Base-by-base conservation (phyloP, 2,329 filamentous ascomycete genomes). In the Sphaerulina vaccinii region DNA sequence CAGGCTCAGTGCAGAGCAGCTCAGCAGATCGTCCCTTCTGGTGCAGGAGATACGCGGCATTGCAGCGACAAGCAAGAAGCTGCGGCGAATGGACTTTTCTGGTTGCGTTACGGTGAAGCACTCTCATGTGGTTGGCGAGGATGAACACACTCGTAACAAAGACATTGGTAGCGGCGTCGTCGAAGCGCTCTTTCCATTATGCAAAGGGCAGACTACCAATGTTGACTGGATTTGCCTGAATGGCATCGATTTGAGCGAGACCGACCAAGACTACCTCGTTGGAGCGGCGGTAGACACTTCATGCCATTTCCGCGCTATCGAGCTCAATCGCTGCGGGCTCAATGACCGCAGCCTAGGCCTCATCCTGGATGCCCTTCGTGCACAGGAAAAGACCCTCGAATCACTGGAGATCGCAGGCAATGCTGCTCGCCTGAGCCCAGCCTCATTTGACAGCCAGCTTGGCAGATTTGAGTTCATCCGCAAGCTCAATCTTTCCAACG, bases 151-250 rank as follows among this genome's bases (percentile, higher is more conserved):
- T 16, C 72, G 54, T 24, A 47, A 71, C 13, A 77, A 78, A 58
- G 83, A 86, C 62, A 76, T 80, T 5, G 85, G 85, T 1, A 87
- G 84, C 63, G 85, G 83, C 35, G 83, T 88, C 42, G 81, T 85
- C 15, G 84, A 86, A 65, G 85, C 84, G 2, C 73, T 88, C 4
- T 83, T 86, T 59, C 83, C 85, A 1, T 71, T 88, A 5, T 87
- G 83, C 68, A 82, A 82, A 56, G 79, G 81, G 55, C 80, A 85
- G 60, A 75, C 83, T 19, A 88, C 85, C 0, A 85, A 83, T 60
- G 81, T 88, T 15, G 83, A 86, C 64, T 88, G 85, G 85, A 79
- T 88, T 47, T 76, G 81, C 18, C 69, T 88, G 52, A 87, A 83
- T 54, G 83, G 83, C 10, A 85, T 88, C 55, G 78, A 81, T 54